phyloP scores from a whole-genome alignment of 129 eudicot species.

The Gnaphalium uliginosum region DNA sequence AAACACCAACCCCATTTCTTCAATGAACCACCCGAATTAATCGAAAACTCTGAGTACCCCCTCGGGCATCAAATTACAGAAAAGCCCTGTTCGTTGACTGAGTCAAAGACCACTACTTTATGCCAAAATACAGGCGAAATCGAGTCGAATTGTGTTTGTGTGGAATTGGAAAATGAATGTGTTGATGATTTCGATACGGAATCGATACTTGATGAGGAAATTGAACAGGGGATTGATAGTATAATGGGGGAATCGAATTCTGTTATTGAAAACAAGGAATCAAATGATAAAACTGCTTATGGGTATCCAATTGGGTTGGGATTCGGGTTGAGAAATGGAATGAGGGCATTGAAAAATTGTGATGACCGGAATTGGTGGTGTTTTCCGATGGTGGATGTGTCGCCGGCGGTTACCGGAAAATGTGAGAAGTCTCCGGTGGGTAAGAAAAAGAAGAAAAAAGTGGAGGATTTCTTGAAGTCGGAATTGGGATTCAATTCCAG shows the following conservation, averaged over 20 bases:
- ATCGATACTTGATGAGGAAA: conserved; percentile 79
- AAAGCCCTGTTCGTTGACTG: conserved; percentile 37
- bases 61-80: conserved; percentile 39
- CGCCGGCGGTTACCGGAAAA: conserved; percentile 16
- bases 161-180: conserved; percentile 34
- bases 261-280: conserved; percentile 13
- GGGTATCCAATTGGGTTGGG: conserved; percentile 86
- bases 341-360: conserved; percentile 47
- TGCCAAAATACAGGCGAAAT: conserved; percentile 16
- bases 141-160: conserved; percentile 27
- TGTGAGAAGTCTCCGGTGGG: conserved; percentile 21
- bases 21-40: conserved; percentile 57
- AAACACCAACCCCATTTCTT: conserved; percentile 32
- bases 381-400: conserved; percentile 60
- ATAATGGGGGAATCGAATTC: conserved; percentile 72
- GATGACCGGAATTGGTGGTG: conserved; percentile 63
- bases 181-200: conserved; percentile 77
- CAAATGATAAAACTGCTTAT: conserved; percentile 15
- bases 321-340: conserved; percentile 55
- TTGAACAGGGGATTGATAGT: conserved; percentile 83
- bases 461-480: conserved; percentile 30
- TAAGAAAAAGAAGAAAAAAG: conserved; percentile 53
- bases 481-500: conserved; percentile 18
- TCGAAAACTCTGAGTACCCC: conserved; percentile 52
- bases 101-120: conserved; percentile 25